A percentile compares a stretch with the other conserved stretches of the same genome.
Conservation (phyloP, 2,329 filamentous ascomycete species). For the Talaromyces sp. region DNA sequence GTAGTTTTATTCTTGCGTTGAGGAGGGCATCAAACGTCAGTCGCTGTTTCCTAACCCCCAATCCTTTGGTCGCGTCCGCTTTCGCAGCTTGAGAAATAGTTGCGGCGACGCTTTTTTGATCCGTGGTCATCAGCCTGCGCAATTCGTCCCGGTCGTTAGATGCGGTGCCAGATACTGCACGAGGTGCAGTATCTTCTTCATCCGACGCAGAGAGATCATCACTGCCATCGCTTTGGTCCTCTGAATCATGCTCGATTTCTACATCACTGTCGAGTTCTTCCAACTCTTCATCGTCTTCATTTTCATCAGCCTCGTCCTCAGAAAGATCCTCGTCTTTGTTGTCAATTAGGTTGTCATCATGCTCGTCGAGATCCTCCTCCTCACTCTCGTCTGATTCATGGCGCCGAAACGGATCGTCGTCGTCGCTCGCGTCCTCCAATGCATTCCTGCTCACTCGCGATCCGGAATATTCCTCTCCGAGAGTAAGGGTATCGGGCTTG, state of each 20-base stretch:
- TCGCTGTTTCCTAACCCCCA: slow-evolving; percentile 80
- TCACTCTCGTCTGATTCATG: slow-evolving; percentile 30
- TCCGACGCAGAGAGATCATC: slow-evolving; percentile 26
- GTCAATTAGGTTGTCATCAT: slow-evolving; percentile 9
- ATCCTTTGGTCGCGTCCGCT: slow-evolving; percentile 77
- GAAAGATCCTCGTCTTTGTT: slow-evolving; percentile 22
- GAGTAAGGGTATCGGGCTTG: slow-evolving; percentile 61
- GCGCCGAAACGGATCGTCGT: slow-evolving; percentile 42
- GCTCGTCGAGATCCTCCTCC: slow-evolving; percentile 23
- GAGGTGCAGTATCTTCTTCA: slow-evolving; percentile 19
- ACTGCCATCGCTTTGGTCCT: slow-evolving; percentile 23
- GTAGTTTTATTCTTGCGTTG: slow-evolving; percentile 84
- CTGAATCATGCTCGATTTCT: slow-evolving; percentile 17
- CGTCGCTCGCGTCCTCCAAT: slow-evolving; percentile 52
- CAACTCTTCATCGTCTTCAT: slow-evolving; percentile 4
- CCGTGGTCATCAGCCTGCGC: slow-evolving; percentile 62
- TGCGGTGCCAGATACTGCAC: slow-evolving; percentile 19
- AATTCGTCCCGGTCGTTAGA: slow-evolving; percentile 54
- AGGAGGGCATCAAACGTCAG: slow-evolving; percentile 82
- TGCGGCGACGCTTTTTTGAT: slow-evolving; percentile 62
- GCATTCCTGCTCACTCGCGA: slow-evolving; percentile 67
- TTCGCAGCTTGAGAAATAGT: slow-evolving; percentile 64
- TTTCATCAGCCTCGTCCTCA: slow-evolving; percentile 9
- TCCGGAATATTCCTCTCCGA: slow-evolving; percentile 79
- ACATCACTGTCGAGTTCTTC: slow-evolving; percentile 3